phyloP scores from a whole-genome alignment of 2,329 filamentous ascomycete species.

The Pyrenophora graminea region DNA sequence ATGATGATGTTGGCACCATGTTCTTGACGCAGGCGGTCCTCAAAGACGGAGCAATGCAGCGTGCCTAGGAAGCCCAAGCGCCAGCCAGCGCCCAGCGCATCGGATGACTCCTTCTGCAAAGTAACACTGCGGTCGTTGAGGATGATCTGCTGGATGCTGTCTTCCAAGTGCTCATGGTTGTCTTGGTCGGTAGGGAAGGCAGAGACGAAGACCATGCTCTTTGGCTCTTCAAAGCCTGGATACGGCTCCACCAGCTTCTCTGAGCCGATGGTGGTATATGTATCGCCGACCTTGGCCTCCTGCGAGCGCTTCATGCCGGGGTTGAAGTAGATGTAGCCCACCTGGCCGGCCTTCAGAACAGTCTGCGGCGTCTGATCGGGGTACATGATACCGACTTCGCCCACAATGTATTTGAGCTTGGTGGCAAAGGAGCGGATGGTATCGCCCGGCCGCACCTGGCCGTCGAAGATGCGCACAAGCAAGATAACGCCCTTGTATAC shows the following conservation, averaged over 20 bases:
- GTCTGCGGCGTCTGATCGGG: slow-evolving; percentile 82
- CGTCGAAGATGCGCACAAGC: slow-evolving; percentile 89
- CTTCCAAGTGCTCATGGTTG: slow-evolving; percentile 83
- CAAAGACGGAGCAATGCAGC: slow-evolving; percentile 97
- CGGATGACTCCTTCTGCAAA: slow-evolving; percentile 89
- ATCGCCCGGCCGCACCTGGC: slow-evolving; percentile 79
- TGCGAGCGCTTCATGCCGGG: slow-evolving; percentile 97
- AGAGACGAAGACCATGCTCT: slow-evolving; percentile 98
- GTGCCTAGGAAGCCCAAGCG: slow-evolving; percentile 94
- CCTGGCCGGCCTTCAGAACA: slow-evolving; percentile 83
- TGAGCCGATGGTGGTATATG: slow-evolving; percentile 79
- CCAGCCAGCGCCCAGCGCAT: slow-evolving; percentile 92
- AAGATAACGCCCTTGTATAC: slow-evolving; percentile 93
- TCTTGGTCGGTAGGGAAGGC: slow-evolving; percentile 92
- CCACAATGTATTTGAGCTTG: slow-evolving; percentile 85
- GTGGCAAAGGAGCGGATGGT: slow-evolving; percentile 87
- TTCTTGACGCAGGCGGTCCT: slow-evolving; percentile 91
- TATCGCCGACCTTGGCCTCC: slow-evolving; percentile 95
- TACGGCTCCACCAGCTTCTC: slow-evolving; percentile 78
- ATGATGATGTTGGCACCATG: slow-evolving; percentile 95
- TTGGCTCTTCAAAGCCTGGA: slow-evolving; percentile 93
- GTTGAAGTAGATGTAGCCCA: slow-evolving; percentile 96
- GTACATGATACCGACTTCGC: slow-evolving; percentile 96
- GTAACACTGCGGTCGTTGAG: slow-evolving; percentile 96
- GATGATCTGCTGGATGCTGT: slow-evolving; percentile 90